Evolutionary conservation across 352 stramenopile species (phyloP), one percentile per base, ranked within the genome.

Genomic region (Globisporangium emineosum): DNA sequence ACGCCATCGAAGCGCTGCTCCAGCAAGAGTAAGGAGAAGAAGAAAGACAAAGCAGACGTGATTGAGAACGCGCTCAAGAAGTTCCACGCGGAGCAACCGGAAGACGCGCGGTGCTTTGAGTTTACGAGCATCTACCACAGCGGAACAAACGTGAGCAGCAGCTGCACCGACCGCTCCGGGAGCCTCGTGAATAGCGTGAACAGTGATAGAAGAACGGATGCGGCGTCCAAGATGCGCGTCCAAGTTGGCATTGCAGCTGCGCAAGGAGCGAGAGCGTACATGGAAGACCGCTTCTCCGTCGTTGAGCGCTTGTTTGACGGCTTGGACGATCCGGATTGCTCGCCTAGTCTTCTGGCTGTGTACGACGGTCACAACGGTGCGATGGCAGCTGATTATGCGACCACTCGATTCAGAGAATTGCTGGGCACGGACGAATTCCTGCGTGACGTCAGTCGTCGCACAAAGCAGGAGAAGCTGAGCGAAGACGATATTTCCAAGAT

Each of bases 331-430:
- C 60, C 57, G 2, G 75, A 76, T 42, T 65, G 67, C 13, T 81
- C 76, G 27, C 75, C 79, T 19, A 89, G 77, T 54, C 65, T 91
- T 27, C 47, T 93, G 23, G 82, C 77, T 15, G 69, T 93, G 19
- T 93, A 84, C 49, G 84, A 93, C 55, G 84, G 84, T 29, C 84
- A 93, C 72, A 93, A 93, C 43, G 84, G 84, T 23, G 72, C 79
- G 12, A 72, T 88, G 54, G 84, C 84, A 21, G 83, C 84, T 12
- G 84, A 93, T 52, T 87, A 81, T 51, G 82, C 79, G 3, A 72
- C 72, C 42, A 66, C 67, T 54, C 81, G 80, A 6, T 89, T 93
- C 64, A 74, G 72, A n/a, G 76, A 86, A 57, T 55, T 91, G 42
- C 70, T 93, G 12, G 60, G 64, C 19, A 71, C 79, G 9, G 81